phyloP scores from a whole-genome alignment of 768 basidiomycete genomes.

The Gymnopilus dilepis region DNA sequence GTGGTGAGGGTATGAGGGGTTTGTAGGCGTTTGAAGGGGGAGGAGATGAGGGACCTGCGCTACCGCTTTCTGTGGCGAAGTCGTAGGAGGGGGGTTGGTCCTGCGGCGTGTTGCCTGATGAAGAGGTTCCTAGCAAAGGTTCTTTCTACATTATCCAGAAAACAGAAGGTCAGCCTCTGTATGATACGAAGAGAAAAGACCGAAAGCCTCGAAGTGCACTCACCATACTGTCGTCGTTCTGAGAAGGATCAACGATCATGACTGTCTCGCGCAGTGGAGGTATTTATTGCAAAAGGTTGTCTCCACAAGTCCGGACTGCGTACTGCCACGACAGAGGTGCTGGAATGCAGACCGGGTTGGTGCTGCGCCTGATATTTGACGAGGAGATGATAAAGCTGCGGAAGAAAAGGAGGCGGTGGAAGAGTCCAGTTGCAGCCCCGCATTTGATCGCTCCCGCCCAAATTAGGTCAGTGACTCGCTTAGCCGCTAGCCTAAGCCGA shows the following conservation, averaged over 20 bases:
- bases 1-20: not conserved
- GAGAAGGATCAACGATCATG: conserved; percentile 35
- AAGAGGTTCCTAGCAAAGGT: conserved; percentile 19
- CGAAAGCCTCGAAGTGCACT: not conserved
- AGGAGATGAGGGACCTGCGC: conserved; percentile 27
- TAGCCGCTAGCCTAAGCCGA: not conserved
- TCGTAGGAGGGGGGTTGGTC: conserved; percentile 61
- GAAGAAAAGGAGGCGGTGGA: conserved; percentile 14
- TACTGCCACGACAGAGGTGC: too few species aligned
- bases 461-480: not conserved
- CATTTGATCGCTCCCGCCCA: conserved; percentile 1
- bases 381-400: conserved; percentile 10
- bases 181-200: not conserved
- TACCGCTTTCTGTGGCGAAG: conserved; percentile 33
- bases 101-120: conserved; percentile 8
- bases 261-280: not conserved
- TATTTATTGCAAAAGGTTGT: conserved; percentile 17
- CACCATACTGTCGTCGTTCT: conserved; percentile 31
- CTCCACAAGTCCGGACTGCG: too few species aligned
- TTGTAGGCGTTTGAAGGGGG: not conserved
- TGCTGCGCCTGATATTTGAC: not conserved
- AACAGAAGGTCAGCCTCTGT: not conserved
- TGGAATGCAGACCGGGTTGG: too few species aligned
- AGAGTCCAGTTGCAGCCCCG: not conserved
- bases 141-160: conserved; percentile 8